Evolutionary conservation across 805 yeast genomes (phyloP).

Genomic region (Myxozyma kluyveri): DNA sequence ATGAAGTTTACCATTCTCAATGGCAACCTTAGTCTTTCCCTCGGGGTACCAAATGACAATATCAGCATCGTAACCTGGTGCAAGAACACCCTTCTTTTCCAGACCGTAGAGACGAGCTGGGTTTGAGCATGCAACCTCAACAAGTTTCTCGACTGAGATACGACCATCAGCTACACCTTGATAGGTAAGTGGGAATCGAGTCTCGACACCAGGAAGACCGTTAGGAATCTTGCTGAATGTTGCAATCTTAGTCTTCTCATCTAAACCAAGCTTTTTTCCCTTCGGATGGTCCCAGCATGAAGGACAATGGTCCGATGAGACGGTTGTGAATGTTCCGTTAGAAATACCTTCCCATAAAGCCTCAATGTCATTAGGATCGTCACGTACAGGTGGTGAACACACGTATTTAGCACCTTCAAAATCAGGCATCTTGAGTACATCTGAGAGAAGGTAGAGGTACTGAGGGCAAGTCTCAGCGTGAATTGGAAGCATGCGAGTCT

Average conservation of each 20-base stretch:
- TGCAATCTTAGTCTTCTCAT: constrained; percentile 39
- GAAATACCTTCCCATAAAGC: constrained; percentile 48
- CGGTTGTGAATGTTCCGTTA: constrained; percentile 50
- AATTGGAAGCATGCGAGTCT: constrained; percentile 44
- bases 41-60: constrained; percentile 49
- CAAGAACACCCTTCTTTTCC: constrained; percentile 44
- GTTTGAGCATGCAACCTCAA: constrained; percentile 47
- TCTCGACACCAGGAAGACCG: constrained; percentile 51
- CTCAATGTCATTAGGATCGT: constrained; percentile 41
- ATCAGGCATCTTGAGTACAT: constrained; percentile 39
- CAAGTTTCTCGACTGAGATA: constrained; percentile 45
- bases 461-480: constrained; percentile 54
- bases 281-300: constrained; percentile 43
- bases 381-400: constrained; percentile 52
- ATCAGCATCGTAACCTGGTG: constrained; percentile 51
- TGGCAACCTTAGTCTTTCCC: constrained; percentile 38
- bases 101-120: constrained; percentile 50
- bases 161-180: constrained; percentile 46
- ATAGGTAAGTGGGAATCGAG: constrained; percentile 46
- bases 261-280: constrained; percentile 46
- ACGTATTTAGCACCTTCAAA: constrained; percentile 51
- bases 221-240: constrained; percentile 48
- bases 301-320: constrained; percentile 50
- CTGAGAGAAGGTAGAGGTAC: constrained; percentile 46
- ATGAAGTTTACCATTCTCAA: constrained; percentile 33